A percentile compares a stretch with the other conserved stretches of the same genome.
Evolutionary conservation across 495 filamentous ascomycete species (phyloP).

Genomic region (Pseudevernia furfuracea): DNA sequence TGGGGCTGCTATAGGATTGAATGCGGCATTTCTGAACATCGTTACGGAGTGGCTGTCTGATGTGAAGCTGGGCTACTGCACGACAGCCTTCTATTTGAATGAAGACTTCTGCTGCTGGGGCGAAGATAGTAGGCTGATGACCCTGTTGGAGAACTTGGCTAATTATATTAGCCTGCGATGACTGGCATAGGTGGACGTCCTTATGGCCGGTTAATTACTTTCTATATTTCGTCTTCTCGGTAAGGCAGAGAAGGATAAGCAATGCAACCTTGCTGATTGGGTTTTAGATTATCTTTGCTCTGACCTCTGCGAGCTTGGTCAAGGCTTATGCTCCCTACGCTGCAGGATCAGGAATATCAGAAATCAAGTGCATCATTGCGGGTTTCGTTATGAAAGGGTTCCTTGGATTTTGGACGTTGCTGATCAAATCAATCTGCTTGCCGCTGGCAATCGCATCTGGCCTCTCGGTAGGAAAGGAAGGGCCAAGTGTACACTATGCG

Average conservation of each 20-base stretch:
- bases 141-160: not conserved
- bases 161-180: constrained; percentile 50
- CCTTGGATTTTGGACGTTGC: constrained; percentile 79
- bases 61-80: constrained; percentile 89
- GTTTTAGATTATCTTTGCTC: constrained; percentile 66
- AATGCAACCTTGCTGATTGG: constrained; percentile 16
- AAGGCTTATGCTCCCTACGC: constrained; percentile 94
- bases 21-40: constrained; percentile 91
- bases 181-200: constrained; percentile 86
- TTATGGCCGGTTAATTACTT: constrained; percentile 75
- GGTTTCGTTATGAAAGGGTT: constrained; percentile 99
- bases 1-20: constrained; percentile 83
- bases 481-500: constrained; percentile 94
- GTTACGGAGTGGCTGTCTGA: constrained; percentile 95
- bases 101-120: constrained; percentile 99
- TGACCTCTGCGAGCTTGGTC: constrained; percentile 74
- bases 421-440: constrained; percentile 89
- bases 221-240: constrained; percentile 82
- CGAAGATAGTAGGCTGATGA: constrained; percentile 60
- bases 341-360: constrained; percentile 93
- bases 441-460: constrained; percentile 92
- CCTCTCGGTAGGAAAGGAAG: constrained; percentile 93
- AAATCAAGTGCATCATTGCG: constrained; percentile 99
- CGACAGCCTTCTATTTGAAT: constrained; percentile 93
- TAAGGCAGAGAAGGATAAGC: constrained; percentile 36